These are phyloP conservation scores for Oryza glaberrima DNA, from an alignment of 176 grass and related monocot species.

Conservation along the genomic window DNA sequence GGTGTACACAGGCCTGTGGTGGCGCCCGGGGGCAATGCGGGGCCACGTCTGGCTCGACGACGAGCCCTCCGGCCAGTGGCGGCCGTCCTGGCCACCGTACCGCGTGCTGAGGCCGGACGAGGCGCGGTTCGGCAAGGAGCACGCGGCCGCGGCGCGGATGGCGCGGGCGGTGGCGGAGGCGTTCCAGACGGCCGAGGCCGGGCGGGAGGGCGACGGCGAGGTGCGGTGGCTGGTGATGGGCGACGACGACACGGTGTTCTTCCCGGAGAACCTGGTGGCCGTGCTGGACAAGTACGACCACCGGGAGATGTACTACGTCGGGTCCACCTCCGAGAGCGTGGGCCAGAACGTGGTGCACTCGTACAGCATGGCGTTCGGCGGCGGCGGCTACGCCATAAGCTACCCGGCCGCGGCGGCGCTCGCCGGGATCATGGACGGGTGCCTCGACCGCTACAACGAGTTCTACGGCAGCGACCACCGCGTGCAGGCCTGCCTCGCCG, in stretches of 20 bases:
- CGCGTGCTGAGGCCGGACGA: constrained; percentile 45
- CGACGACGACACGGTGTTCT: constrained; percentile 90
- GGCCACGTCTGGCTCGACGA: constrained; percentile 71
- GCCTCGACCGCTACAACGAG: constrained; percentile 61
- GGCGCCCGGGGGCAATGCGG: constrained; percentile 43
- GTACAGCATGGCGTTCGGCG: constrained; percentile 77
- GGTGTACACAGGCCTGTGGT: constrained; percentile 56
- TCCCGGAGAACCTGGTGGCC: constrained; percentile 68
- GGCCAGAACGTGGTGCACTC: constrained; percentile 68
- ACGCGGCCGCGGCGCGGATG: constrained; percentile 54
- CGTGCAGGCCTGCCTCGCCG: constrained; percentile 67
- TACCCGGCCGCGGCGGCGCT: constrained; percentile 58
- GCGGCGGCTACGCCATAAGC: constrained; percentile 73
- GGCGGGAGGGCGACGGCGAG: background rate
- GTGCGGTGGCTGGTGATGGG: constrained; percentile 79
- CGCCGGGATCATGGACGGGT: constrained; percentile 55
- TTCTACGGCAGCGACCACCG: constrained; percentile 78
- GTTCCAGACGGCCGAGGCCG: background rate
- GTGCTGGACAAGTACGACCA: constrained; percentile 75
- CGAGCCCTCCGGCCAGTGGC: constrained; percentile 45
- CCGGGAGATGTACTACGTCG: constrained; percentile 66
- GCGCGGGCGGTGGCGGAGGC: constrained; percentile 52
- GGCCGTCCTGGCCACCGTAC: constrained; percentile 45
- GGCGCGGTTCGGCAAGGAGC: constrained; percentile 45
- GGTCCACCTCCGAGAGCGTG: constrained; percentile 70